Percentiles rank a stretch among this genome's conserved stretches.
Evolutionary conservation across 352 stramenopile genomes (phyloP).

Genomic region (Hyaloperonospora arabidopsidis): DNA sequence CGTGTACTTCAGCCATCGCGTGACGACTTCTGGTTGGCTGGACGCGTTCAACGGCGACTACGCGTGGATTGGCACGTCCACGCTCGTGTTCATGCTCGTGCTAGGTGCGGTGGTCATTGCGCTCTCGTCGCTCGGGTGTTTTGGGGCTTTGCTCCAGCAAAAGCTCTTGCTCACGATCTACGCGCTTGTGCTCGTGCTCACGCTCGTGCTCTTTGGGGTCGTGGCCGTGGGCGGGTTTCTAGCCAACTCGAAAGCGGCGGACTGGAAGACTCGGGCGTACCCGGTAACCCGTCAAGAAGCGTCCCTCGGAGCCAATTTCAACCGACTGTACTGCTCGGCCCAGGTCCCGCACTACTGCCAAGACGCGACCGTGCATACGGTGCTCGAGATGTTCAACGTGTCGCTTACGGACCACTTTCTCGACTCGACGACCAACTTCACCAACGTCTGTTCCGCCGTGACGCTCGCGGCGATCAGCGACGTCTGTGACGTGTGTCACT

Average conservation of each 20-base stretch:
- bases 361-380: conserved; percentile 32
- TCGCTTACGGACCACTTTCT: conserved; percentile 36
- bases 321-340: conserved; percentile 72
- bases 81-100: conserved; percentile 59
- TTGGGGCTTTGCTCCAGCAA: conserved; percentile 61
- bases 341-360: conserved; percentile 78
- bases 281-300: conserved; percentile 40
- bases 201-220: conserved; percentile 52
- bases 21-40: conserved; percentile 59
- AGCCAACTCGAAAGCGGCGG: conserved; percentile 44
- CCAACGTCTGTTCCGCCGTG: conserved; percentile 36
- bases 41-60: conserved; percentile 68
- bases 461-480: conserved; percentile 39
- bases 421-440: conserved; percentile 41
- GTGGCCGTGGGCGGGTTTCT: conserved; percentile 50
- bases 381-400: conserved; percentile 50
- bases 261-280: conserved; percentile 39
- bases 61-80: conserved; percentile 51
- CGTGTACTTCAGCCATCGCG: conserved; percentile 72
- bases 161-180: conserved; percentile 68
- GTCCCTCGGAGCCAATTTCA: conserved; percentile 62
- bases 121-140: conserved; percentile 57
- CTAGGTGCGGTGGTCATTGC: conserved; percentile 60
- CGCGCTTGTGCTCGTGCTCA: conserved; percentile 51
- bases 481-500: conserved; percentile 53